These are phyloP conservation scores for Calocybe gambosa DNA, from an alignment of 1,284 basidiomycete genomes.

Conservation along the genomic window DNA sequence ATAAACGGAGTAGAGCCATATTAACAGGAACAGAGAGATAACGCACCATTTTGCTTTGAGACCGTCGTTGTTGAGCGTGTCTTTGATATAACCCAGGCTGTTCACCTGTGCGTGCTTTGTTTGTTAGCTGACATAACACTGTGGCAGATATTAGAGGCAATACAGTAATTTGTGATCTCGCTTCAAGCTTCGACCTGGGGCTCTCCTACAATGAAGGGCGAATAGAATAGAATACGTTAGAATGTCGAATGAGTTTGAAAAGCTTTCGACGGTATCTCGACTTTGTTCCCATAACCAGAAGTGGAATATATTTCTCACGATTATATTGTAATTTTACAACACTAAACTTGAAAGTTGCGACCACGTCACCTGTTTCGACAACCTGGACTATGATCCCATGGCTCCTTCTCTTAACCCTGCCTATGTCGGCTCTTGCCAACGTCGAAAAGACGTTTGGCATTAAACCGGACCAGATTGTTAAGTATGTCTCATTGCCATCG, in stretches of 20 bases:
- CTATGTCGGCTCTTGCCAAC: constrained; percentile 31
- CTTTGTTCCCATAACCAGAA: neutral
- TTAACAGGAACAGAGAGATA: neutral
- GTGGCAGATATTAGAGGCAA: too few relatives aligned
- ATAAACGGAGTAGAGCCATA: too few relatives aligned
- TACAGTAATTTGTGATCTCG: too few relatives aligned
- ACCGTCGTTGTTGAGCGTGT: constrained; percentile 31
- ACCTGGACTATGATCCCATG: constrained; percentile 38
- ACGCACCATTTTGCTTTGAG: constrained; percentile 36
- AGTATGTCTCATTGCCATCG: constrained; percentile 42
- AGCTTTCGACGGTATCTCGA: too few relatives aligned
- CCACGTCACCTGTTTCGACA: constrained; percentile 23
- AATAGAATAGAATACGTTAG: too few relatives aligned
- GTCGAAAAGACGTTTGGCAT: constrained; percentile 47
- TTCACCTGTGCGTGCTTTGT: constrained; percentile 29
- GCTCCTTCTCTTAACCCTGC: constrained; percentile 35
- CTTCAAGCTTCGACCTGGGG: neutral
- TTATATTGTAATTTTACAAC: neutral
- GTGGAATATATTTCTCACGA: neutral
- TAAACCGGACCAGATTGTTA: constrained; percentile 35
- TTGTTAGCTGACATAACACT: constrained; percentile 28
- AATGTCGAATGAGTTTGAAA: too few relatives aligned
- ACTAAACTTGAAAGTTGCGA: constrained; percentile 17
- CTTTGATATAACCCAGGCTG: constrained; percentile 14
- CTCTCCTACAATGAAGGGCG: too few relatives aligned